Evolutionary conservation across 495 filamentous ascomycete species (phyloP), one percentile per base, ranked within the genome.

Genomic region (Talaromyces proteolyticus): DNA sequence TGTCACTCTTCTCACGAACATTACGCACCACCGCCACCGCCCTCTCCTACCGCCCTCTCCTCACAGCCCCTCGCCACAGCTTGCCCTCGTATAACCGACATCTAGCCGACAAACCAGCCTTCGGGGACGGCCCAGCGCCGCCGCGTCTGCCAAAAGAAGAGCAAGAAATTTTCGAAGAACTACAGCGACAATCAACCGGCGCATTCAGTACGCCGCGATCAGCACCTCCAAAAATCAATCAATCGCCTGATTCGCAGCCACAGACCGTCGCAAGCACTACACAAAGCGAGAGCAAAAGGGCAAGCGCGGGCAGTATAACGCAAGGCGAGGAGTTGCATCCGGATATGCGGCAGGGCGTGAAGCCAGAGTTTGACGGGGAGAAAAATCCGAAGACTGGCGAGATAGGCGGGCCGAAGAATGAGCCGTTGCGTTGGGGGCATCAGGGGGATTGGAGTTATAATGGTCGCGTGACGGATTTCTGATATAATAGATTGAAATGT

Each of bases 321-420:
- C n/a, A n/a, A n/a, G n/a, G n/a, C n/a, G 75, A 78, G 51, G 78
- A 87, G 50, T 57, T 87, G 5, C 87, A 91, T 61, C 86, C 86
- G 0, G 80, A 91, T 72, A 66, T 84, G 44, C 66, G 81, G 34
- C 63, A 76, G 53, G 91, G 92, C 17, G 82, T 89, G 41, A 76
- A 80, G 64, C 93, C 93, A 2, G 93, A 97, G 66, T 98, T 98
- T 59, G 88, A 94, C 57, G 93, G 93, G 36, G 89, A 97, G 36
- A 76, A 74, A 51, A 96, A 98, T 61, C 93, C 93, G 2, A 86
- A 86, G 72, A 98, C 93, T 2, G 94, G 94, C n/a, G 93, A 97
- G 72, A 77, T 95, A 39, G 93, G 91, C 5, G 93, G 93, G 12
- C 93, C 93, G 16, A 98, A 97, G 80, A 98, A 96, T 66, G 93